Conservation (phyloP, 2,329 filamentous ascomycete genomes). For the Ceratocystis albifundus region DNA sequence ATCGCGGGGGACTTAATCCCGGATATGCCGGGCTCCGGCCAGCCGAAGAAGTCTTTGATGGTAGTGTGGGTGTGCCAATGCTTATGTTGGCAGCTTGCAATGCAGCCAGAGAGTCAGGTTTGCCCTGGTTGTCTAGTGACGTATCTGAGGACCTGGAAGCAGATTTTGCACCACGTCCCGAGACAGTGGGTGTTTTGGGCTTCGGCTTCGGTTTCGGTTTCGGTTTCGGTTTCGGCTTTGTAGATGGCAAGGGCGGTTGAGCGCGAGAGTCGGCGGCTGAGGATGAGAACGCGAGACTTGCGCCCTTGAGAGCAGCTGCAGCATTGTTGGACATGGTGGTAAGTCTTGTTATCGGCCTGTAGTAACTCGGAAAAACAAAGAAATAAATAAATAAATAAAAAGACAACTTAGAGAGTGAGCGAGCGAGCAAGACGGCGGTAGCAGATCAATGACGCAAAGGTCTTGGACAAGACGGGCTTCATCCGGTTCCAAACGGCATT, state of each 20-base stretch:
- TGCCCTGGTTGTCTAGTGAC: background rate
- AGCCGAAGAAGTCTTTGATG: background rate
- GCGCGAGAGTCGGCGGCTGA: background rate
- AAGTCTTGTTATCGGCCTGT: too few species aligned
- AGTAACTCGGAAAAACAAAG: background rate
- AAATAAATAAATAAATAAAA: too few species aligned
- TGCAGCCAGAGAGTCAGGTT: conserved; percentile 11
- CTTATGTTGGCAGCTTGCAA: conserved; percentile 13
- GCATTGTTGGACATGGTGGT: conserved; percentile 10
- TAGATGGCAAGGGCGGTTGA: background rate
- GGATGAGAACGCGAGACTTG: conserved; percentile 4
- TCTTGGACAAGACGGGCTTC: conserved; percentile 4
- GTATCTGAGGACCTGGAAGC: background rate
- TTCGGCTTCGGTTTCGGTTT: conserved; percentile 12
- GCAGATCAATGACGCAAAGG: conserved; percentile 2
- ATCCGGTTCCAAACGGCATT: conserved; percentile 9
- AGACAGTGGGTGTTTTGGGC: background rate
- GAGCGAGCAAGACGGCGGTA: background rate
- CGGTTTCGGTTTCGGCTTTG: background rate
- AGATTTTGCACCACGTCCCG: background rate
- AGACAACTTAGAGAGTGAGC: background rate
- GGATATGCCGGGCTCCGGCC: background rate
- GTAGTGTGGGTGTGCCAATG: background rate
- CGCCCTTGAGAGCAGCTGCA: conserved; percentile 17
- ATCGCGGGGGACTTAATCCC: background rate